These are phyloP conservation scores for Fraxinus nigra DNA, from an alignment of 305 asterid species.

Conservation along the genomic window DNA sequence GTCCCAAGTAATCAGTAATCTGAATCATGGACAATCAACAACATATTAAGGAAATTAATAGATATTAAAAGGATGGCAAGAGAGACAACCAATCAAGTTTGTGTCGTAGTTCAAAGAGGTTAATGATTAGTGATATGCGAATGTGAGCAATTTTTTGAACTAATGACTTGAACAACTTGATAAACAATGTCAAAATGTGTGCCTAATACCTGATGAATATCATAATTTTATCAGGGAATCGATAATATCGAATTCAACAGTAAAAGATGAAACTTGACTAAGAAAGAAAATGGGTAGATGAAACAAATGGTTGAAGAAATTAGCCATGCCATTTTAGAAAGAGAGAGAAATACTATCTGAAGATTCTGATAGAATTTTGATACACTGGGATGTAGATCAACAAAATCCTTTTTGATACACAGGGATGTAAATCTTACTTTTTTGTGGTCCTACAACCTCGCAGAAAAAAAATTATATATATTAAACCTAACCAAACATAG, in stretches of 20 bases:
- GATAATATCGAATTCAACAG: not conserved
- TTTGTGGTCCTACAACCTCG: not conserved
- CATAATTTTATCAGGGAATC: not conserved
- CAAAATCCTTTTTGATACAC: not conserved
- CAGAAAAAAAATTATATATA: not conserved
- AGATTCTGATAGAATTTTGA: not conserved
- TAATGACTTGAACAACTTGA: not conserved
- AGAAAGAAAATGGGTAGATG: not conserved
- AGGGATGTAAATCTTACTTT: not conserved
- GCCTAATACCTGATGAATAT: not conserved
- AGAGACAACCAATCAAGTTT: constrained; percentile 6
- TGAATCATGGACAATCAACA: constrained; percentile 19
- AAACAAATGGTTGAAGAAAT: not conserved
- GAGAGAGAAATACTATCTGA: not conserved
- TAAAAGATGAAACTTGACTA: not conserved
- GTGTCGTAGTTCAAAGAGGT: constrained; percentile 2
- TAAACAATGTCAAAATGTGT: not conserved
- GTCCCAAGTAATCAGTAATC: constrained; percentile 52
- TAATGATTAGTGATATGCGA: not conserved
- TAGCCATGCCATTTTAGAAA: not conserved
- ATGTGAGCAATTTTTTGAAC: not conserved
- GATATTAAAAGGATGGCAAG: not conserved
- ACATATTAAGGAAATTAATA: constrained; percentile 14
- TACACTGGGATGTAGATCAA: not conserved
- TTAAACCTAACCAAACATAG: not conserved